Percentiles rank a stretch among this genome's conserved stretches.
These are phyloP conservation scores for Hypoxylon sp. DNA, from an alignment of 2,329 filamentous ascomycete species.

Conservation along the genomic window DNA sequence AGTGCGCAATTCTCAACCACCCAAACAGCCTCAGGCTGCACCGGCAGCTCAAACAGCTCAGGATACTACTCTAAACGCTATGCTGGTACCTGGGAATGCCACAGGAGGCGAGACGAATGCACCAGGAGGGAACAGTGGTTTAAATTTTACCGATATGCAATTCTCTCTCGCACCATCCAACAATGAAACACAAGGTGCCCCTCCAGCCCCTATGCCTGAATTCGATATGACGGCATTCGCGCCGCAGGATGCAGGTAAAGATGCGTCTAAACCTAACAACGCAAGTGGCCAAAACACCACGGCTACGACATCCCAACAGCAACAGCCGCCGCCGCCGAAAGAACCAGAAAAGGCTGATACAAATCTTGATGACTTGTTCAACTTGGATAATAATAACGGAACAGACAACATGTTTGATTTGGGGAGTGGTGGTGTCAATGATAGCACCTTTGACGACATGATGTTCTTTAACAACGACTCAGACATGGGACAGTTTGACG, in stretches of 20 bases:
- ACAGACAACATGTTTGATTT: constrained; percentile 52
- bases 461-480: constrained; percentile 57
- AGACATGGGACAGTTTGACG: constrained; percentile 58
- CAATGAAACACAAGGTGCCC: constrained; percentile 44
- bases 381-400: constrained; percentile 50
- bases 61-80: constrained; percentile 36
- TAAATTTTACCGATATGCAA: constrained; percentile 65
- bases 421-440: constrained; percentile 48
- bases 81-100: constrained; percentile 26
- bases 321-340: constrained; percentile 31
- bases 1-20: constrained; percentile 21
- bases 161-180: constrained; percentile 60
- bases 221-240: constrained; percentile 59
- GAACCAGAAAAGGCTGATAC: constrained; percentile 42
- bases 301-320: constrained; percentile 4
- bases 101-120: constrained; percentile 24
- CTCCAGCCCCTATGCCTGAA: constrained; percentile 48
- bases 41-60: constrained; percentile 36
- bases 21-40: constrained; percentile 26
- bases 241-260: constrained; percentile 41
- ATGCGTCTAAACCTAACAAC: constrained; percentile 26
- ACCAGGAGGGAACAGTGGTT: constrained; percentile 48
- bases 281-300: constrained; percentile 12
- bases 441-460: constrained; percentile 59
- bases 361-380: constrained; percentile 58